phyloP scores from a whole-genome alignment of 805 yeast genomes.

The Candida maltosa region DNA sequence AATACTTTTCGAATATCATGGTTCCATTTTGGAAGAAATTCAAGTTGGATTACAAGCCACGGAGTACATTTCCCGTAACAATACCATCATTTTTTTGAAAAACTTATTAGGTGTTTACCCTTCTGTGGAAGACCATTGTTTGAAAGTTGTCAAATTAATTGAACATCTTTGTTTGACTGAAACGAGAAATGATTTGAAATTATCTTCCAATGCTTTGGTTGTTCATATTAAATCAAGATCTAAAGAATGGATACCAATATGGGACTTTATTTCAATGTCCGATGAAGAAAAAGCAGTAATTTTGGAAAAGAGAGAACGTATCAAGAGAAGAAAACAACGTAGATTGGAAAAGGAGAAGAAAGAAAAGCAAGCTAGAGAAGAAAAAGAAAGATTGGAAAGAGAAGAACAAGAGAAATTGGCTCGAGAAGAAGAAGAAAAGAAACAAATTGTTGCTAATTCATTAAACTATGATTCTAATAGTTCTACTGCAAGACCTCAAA shows the following conservation, averaged over 20 bases:
- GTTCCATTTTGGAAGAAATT: constrained; percentile 42
- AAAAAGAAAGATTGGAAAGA: not conserved
- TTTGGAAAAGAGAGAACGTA: constrained; percentile 19
- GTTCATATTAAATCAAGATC: constrained; percentile 62
- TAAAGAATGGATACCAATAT: constrained; percentile 46
- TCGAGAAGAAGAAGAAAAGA: constrained; percentile 4
- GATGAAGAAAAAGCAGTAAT: constrained; percentile 38
- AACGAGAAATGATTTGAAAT: constrained; percentile 71
- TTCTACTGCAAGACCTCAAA: not conserved
- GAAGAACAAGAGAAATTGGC: constrained; percentile 2
- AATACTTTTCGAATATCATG: constrained; percentile 55
- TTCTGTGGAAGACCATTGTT: constrained; percentile 62
- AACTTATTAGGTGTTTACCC: constrained; percentile 65
- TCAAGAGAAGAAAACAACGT: constrained; percentile 10
- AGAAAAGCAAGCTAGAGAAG: constrained; percentile 6
- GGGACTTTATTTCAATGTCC: constrained; percentile 54
- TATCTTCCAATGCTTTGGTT: constrained; percentile 69
- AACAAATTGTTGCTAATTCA: constrained; percentile 1
- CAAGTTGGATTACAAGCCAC: constrained; percentile 40
- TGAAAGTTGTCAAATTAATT: constrained; percentile 44
- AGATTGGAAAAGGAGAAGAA: constrained; percentile 13
- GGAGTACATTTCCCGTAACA: constrained; percentile 77
- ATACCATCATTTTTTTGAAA: constrained; percentile 74
- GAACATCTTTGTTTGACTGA: constrained; percentile 51
- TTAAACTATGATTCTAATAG: constrained; percentile 1